Base-by-base conservation (phyloP, 1,139 yeast genomes). In the Debaryomycetaceae sp. region DNA sequence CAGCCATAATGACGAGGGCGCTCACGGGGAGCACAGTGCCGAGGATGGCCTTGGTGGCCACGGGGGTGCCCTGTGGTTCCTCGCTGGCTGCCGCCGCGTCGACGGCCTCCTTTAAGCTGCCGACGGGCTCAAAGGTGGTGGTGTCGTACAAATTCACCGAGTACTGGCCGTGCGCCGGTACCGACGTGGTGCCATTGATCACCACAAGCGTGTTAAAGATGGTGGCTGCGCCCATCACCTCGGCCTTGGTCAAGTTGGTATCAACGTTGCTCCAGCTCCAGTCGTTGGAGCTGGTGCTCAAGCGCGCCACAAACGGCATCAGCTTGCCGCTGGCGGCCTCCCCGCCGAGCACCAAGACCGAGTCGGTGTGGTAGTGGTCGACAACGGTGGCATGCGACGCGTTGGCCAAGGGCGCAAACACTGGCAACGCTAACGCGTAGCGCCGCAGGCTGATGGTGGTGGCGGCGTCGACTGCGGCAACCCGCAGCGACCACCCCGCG, bases 171-270 rank as follows among this genome's bases (percentile, higher is more conserved):
- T 12, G 12, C 10, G 34, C 27, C 15, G 37, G 41, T 28, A 44
- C 4, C n/a, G 22, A 17, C 10, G 40, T 31, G 1, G 60, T 44
- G 3, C 53, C 43, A 34, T 57, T 60, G 16, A 62, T 48, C 7
- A 61, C 52, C 2, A 68, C 53, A 29, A 69, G 48, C 3, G 71
- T 65, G 25, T 66, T 57, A 43, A 65, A 69, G 10, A 69, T 54
- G 10, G 71, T 57, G 2, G 65, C 69, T 3, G 71, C 70, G 1
- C 75, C 75, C 12, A 58, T 32, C 15, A 61, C 50, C 17, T 55
- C 54, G 4, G 12, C 16, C 7, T 18, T 8, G 17, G 53, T 22
- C 7, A 34, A 28, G 11, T 40, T 31, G 14, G 43, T 37, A 5
- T 44, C 30, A 2, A 56, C 37, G 1, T 48, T 32, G 20, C 43